A percentile compares a stretch with the other conserved stretches of the same genome.
These are phyloP conservation scores for Neospermospora avenae DNA, from an alignment of 2,329 filamentous ascomycete genomes.

Conservation along the genomic window DNA sequence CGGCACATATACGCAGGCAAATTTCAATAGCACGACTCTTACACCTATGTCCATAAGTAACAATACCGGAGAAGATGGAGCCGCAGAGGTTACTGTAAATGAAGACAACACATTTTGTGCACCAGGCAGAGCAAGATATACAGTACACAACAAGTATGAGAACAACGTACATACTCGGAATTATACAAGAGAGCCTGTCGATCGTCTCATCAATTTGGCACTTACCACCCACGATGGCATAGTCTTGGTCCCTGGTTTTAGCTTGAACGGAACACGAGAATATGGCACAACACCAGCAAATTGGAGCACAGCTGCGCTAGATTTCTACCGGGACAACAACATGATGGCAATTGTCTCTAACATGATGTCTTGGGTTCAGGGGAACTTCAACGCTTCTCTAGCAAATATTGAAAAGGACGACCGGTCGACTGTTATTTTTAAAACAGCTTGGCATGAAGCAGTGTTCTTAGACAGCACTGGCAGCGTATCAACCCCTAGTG, in stretches of 20 bases:
- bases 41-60: conserved; percentile 4
- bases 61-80: not conserved
- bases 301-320: conserved; percentile 14
- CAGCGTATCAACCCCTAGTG: not conserved
- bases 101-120: conserved; percentile 16
- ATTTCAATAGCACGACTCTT: conserved; percentile 11
- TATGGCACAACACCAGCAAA: conserved; percentile 17
- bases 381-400: conserved; percentile 7
- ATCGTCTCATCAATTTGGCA: conserved; percentile 14
- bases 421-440: not conserved
- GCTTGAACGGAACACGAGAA: not conserved
- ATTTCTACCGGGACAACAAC: conserved; percentile 20
- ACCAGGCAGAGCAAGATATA: conserved; percentile 19
- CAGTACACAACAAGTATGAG: conserved; percentile 18
- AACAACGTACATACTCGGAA: conserved; percentile 14
- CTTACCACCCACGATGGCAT: conserved; percentile 2
- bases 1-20: conserved; percentile 15
- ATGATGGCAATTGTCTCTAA: conserved; percentile 10
- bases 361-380: conserved; percentile 14
- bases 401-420: not conserved
- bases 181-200: conserved; percentile 1
- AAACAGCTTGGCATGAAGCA: not conserved
- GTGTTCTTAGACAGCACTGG: not conserved
- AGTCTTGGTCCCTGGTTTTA: conserved; percentile 15
- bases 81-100: not conserved